Conservation (phyloP, 2,329 filamentous ascomycete genomes). For the Ophiostoma fasciatum region DNA sequence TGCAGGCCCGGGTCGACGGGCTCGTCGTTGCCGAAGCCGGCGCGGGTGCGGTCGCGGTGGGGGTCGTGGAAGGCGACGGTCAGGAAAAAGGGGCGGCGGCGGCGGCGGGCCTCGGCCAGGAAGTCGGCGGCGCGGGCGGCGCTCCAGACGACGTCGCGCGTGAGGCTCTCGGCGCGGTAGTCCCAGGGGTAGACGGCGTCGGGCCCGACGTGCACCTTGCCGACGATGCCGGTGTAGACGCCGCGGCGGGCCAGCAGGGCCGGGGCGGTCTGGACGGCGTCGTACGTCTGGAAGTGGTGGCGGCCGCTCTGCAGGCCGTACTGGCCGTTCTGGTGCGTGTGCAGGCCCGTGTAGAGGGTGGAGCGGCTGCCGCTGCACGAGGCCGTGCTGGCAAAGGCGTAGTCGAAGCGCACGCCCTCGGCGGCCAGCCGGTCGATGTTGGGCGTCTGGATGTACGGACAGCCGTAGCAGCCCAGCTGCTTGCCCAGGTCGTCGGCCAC, state of each 20-base stretch:
- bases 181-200: slow-evolving; percentile 26
- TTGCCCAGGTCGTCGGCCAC: slow-evolving; percentile 10
- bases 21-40: slow-evolving; percentile 28
- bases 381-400: slow-evolving; percentile 29
- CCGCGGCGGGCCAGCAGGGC: slow-evolving; percentile 22
- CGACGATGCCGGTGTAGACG: slow-evolving; percentile 31
- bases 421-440: slow-evolving; percentile 25
- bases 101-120: slow-evolving; percentile 19
- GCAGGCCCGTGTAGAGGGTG: slow-evolving; percentile 32
- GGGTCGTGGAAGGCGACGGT: slow-evolving; percentile 32
- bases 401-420: slow-evolving; percentile 21
- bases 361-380: slow-evolving; percentile 33
- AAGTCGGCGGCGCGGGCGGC: slow-evolving; percentile 24
- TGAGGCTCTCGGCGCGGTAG: slow-evolving; percentile 23
- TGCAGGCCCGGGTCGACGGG: slow-evolving; percentile 13
- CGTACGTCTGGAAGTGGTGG: slow-evolving; percentile 29
- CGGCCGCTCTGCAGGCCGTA: slow-evolving; percentile 25
- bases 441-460: slow-evolving; percentile 19
- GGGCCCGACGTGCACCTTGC: slow-evolving; percentile 33
- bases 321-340: slow-evolving; percentile 32
- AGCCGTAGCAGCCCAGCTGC: slow-evolving; percentile 9
- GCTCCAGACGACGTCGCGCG: slow-evolving; percentile 26
- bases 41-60: slow-evolving; percentile 26
- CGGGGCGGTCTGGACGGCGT: slow-evolving; percentile 27
- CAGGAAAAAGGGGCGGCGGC: slow-evolving; percentile 24